Evolutionary conservation across 805 yeast genomes (phyloP).

Genomic region (Ogataea methanolica): DNA sequence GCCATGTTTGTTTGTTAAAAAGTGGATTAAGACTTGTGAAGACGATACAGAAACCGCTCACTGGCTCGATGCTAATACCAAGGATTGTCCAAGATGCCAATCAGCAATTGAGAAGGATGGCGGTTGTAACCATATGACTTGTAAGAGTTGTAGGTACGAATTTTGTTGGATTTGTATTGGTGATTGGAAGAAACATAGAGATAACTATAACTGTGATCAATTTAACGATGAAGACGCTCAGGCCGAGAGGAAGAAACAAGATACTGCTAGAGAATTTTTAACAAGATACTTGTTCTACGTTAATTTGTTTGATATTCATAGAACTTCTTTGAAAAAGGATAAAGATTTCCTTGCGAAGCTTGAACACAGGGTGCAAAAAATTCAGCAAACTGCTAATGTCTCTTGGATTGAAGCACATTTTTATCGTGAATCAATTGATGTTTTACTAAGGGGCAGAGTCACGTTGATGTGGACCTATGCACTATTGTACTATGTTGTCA

Average conservation of each 20-base stretch:
- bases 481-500: conserved; percentile 60
- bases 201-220: conserved; percentile 56
- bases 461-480: conserved; percentile 90
- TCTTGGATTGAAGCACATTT: conserved; percentile 91
- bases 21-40: conserved; percentile 74
- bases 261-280: conserved; percentile 43
- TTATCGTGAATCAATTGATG: conserved; percentile 65
- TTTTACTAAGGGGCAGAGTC: conserved; percentile 63
- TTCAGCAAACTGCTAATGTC: conserved; percentile 60
- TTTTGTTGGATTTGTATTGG: conserved; percentile 93
- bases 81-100: conserved; percentile 79
- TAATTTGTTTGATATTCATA: conserved; percentile 70
- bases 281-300: conserved; percentile 71
- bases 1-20: conserved; percentile 64
- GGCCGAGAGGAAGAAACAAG: conserved; percentile 35
- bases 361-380: conserved; percentile 54
- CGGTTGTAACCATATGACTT: conserved; percentile 96
- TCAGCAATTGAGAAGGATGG: conserved; percentile 87
- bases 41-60: conserved; percentile 86
- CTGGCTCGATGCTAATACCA: conserved; percentile 85
- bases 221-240: conserved; percentile 42
- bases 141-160: conserved; percentile 69
- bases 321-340: conserved; percentile 71
- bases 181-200: conserved; percentile 69
- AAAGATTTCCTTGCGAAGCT: conserved; percentile 56